These are phyloP conservation scores for Collybia nuda DNA, from an alignment of 768 basidiomycete genomes.

Conservation along the genomic window DNA sequence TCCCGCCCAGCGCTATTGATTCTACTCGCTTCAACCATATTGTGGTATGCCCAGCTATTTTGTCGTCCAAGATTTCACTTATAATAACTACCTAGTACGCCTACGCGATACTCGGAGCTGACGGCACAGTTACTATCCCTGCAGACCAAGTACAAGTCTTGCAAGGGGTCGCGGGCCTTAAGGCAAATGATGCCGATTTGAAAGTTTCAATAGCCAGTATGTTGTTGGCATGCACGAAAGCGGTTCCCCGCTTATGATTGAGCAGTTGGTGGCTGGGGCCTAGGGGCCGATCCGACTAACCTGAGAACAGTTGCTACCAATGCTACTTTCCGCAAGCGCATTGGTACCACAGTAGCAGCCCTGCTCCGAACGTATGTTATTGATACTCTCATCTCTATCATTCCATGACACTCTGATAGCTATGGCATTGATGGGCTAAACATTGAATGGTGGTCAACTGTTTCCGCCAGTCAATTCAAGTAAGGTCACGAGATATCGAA, in stretches of 20 bases:
- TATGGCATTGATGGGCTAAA: slow-evolving; percentile 6
- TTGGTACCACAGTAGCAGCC: slow-evolving; percentile 4
- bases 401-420: not conserved
- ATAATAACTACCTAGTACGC: not conserved
- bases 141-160: not conserved
- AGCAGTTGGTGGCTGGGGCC: slow-evolving; percentile 8
- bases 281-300: slow-evolving; percentile 4
- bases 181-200: not conserved
- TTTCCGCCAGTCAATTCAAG: slow-evolving; percentile 6
- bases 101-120: not conserved
- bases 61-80: not conserved
- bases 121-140: slow-evolving; percentile 1
- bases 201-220: slow-evolving; percentile 1
- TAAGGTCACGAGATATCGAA: not conserved
- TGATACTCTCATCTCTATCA: not conserved
- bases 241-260: not conserved
- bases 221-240: not conserved
- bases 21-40: not conserved
- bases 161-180: not conserved
- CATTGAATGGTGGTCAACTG: slow-evolving; percentile 5
- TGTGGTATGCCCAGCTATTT: not conserved
- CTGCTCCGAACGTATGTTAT: slow-evolving; percentile 2
- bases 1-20: not conserved
- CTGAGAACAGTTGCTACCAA: slow-evolving; percentile 4
- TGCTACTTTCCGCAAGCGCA: slow-evolving; percentile 1